Evolutionary conservation across 148 eudicot genomes (phyloP).

Genomic region (Nyssa sinensis): DNA sequence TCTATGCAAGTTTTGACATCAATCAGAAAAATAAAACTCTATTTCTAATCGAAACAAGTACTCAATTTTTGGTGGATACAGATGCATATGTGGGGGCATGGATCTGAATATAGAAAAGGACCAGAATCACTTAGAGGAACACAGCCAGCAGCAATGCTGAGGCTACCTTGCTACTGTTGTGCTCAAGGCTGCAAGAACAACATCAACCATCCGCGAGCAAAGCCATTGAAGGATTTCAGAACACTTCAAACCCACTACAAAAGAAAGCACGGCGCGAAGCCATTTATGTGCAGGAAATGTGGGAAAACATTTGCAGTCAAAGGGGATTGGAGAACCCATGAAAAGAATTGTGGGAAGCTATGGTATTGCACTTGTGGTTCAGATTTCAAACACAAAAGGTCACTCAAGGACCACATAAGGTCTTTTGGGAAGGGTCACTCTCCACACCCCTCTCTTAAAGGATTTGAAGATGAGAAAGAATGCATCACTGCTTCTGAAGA

Average conservation of each 20-base stretch:
- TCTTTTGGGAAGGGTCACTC: constrained; percentile 51
- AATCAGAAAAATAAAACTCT: too few species aligned
- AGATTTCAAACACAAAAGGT: constrained; percentile 55
- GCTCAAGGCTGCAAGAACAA: constrained; percentile 58
- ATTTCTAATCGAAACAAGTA: too few species aligned
- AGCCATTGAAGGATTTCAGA: constrained; percentile 52
- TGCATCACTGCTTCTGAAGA: constrained; percentile 38
- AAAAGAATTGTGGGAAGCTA: constrained; percentile 55
- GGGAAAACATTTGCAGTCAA: constrained; percentile 47
- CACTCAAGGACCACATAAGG: constrained; percentile 49
- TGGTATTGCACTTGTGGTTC: constrained; percentile 60
- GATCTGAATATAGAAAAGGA: constrained; percentile 51
- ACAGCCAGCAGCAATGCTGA: constrained; percentile 53
- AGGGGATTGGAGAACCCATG: constrained; percentile 60
- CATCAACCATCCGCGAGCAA: constrained; percentile 55
- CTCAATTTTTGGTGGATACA: too few species aligned
- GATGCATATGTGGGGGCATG: constrained; percentile 70
- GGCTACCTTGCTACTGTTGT: constrained; percentile 54
- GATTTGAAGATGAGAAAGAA: constrained; percentile 42
- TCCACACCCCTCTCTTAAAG: constrained; percentile 50
- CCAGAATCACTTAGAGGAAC: constrained; percentile 49
- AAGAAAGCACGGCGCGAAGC: constrained; percentile 49
- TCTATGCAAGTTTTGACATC: too few species aligned
- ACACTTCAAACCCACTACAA: constrained; percentile 61
- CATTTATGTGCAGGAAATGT: constrained; percentile 49